phyloP scores from a whole-genome alignment of 2,329 filamentous ascomycete genomes.

The Cucurbitaria berberidis region DNA sequence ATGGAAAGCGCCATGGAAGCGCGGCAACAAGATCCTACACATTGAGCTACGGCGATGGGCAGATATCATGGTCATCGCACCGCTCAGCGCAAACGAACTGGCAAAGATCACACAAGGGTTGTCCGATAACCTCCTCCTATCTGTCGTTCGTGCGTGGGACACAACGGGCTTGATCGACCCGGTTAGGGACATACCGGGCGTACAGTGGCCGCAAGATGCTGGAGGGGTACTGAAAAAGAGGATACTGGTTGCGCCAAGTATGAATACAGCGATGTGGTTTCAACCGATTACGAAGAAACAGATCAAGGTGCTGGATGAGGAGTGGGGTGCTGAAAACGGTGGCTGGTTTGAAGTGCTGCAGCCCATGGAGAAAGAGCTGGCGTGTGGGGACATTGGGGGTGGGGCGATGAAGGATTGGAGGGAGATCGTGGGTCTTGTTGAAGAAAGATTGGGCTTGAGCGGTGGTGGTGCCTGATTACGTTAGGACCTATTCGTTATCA shows the following conservation, averaged over 20 bases:
- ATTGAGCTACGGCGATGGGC: conserved; percentile 88
- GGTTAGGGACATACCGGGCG: conserved; percentile 33
- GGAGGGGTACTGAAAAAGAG: conserved; percentile 54
- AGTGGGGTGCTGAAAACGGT: conserved; percentile 67
- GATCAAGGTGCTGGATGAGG: conserved; percentile 70
- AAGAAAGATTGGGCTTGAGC: conserved; percentile 48
- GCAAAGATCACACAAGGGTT: conserved; percentile 83
- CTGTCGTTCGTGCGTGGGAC: conserved; percentile 88
- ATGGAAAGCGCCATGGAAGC: conserved; percentile 78
- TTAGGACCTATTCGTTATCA: not conserved
- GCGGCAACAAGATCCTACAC: conserved; percentile 82
- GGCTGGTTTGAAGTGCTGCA: conserved; percentile 72
- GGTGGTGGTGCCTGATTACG: not conserved
- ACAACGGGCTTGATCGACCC: conserved; percentile 52
- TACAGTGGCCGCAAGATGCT: conserved; percentile 27
- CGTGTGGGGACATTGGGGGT: conserved; percentile 82
- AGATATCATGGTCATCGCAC: conserved; percentile 78
- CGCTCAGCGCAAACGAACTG: conserved; percentile 82
- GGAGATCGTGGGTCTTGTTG: conserved; percentile 71
- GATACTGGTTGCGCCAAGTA: conserved; percentile 79
- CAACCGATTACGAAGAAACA: conserved; percentile 82
- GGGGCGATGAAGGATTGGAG: conserved; percentile 86
- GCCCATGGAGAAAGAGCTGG: conserved; percentile 77
- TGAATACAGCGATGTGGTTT: conserved; percentile 91
- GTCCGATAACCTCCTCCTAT: conserved; percentile 74